Conservation (phyloP, 2,329 filamentous ascomycete species). For the Trichophyton schoenleinii region DNA sequence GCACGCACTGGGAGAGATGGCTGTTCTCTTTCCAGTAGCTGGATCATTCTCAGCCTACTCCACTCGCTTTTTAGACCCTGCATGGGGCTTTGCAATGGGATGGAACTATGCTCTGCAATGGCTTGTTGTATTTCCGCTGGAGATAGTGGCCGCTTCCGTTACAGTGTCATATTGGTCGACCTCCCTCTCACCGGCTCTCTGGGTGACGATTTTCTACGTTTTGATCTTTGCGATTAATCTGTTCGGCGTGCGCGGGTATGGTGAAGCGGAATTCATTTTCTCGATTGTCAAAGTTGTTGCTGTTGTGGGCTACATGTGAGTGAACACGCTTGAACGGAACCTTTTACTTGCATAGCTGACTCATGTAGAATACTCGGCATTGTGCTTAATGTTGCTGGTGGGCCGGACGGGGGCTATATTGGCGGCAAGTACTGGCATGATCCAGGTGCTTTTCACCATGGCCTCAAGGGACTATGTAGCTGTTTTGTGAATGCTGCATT, state of each 20-base stretch:
- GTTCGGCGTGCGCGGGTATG: constrained; percentile 39
- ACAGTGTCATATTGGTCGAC: constrained; percentile 49
- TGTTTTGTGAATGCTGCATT: constrained; percentile 33
- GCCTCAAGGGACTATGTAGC: constrained; percentile 53
- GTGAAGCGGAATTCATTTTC: constrained; percentile 42
- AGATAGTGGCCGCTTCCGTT: constrained; percentile 51
- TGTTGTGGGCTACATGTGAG: constrained; percentile 46
- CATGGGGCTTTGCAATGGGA: constrained; percentile 37
- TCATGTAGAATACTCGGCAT: constrained; percentile 49
- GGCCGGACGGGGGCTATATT: constrained; percentile 47
- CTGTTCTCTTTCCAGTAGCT: constrained; percentile 37
- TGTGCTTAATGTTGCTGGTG: constrained; percentile 52
- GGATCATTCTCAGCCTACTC: constrained; percentile 38
- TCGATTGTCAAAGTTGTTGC: constrained; percentile 41
- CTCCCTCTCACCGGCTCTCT: constrained; percentile 25
- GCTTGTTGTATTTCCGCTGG: constrained; percentile 65
- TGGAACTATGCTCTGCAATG: constrained; percentile 50
- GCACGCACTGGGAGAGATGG: constrained; percentile 38
- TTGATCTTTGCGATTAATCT: constrained; percentile 51
- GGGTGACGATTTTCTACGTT: constrained; percentile 43
- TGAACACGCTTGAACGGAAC: background rate
- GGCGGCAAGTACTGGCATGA: constrained; percentile 56
- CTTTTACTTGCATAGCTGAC: constrained; percentile 22
- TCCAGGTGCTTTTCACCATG: constrained; percentile 46
- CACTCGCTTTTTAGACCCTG: constrained; percentile 34